Evolutionary conservation across 1,284 basidiomycete species (phyloP), one percentile per base, ranked within the genome.

Genomic region (Xerocomus nothofagi): DNA sequence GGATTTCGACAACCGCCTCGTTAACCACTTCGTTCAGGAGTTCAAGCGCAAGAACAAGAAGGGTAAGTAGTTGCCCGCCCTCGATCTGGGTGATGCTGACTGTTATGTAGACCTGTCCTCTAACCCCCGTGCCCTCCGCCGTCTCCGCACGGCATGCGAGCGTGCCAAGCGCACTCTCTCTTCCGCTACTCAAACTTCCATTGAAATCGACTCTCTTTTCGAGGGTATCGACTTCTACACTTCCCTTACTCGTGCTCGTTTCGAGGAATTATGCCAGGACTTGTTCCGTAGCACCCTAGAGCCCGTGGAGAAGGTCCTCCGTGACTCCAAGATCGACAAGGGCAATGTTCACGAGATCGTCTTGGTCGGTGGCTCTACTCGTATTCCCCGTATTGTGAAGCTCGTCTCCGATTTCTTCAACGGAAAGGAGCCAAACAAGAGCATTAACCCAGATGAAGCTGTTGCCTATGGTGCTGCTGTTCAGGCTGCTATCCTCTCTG

Each of bases 21-120:
- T 98, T 71, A 94, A 95, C 76, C 92, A 98, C 84, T 97, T 99
- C 69, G 88, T 92, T 56, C 91, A 95, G 72, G 94, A 98, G 75
- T 98, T 98, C 84, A 97, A 98, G 85, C 84, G 93, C 71, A 98
- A 98, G 82, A 87, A 93, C 84, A 98, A 97, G 85, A 95, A 94
- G 79, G 89, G 84, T 84, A 63, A 59, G 77, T 68, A 7, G 23
- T 39, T 44, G 6, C 44, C 21, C 30, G 8, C 30, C 37, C 20
- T 12, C 31, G 20, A 9, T 41, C 21, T 44, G 9, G 5, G 11
- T 15, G 1, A 3, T 60, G 46, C 55, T 73, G 41, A 71, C 47
- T 43, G 39, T 39, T 23, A 8, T 36, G 10, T 48, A 86, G 91
- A 98, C 71, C 77, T 98, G 50, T 92, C 93, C 42, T 76, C 83